Evolutionary conservation across 768 basidiomycete species (phyloP), one percentile per base, ranked within the genome.

Genomic region (Auricularia cornea): DNA sequence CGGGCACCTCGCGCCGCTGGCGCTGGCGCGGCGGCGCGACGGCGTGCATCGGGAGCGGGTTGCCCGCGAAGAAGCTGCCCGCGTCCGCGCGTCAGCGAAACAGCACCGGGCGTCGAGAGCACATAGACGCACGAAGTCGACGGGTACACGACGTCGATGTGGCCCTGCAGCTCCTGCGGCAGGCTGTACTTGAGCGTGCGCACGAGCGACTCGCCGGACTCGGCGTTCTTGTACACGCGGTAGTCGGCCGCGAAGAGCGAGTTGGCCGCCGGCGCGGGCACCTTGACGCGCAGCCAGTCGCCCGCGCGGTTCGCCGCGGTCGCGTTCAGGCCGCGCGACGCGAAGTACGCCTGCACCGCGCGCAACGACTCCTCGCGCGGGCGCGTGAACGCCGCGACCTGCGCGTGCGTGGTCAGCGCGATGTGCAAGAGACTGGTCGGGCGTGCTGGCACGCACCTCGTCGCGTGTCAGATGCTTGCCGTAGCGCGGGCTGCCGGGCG

Each of bases 121-220:
- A n/a, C n/a, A n/a, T n/a, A n/a, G n/a, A n/a, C n/a, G n/a, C n/a
- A n/a, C n/a, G n/a, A n/a, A n/a, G 65, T 65, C 26, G 64, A 64
- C 0, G 89, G 88, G 0, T 85, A 76, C 32, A 89, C 77, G 23
- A 86, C 73, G 30, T 83, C 74, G 65, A 90, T 73, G 65, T 88
- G 83, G 0, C 73, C 70, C 48, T 84, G 83, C 38, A 87, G 75
- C 3, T 75, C 73, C 54, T 75, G 69, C 18, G 82, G 87, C 8
- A 88, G 79, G 30, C 85, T 84, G 73, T 89, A 86, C 63, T 79
- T 75, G 44, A 83, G 71, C 28, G 86, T 81, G 64, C 86, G 83
- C 60, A 88, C 74, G 62, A 85, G 74, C 32, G 75, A 77, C 51
- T 83, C 79, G 3, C 77, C 77, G 28, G 82, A 81, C 52, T 70